Percentiles rank a stretch among this genome's conserved stretches.
Conservation (phyloP, 345 rosid species). For the Cardiospermum halicacabum region DNA sequence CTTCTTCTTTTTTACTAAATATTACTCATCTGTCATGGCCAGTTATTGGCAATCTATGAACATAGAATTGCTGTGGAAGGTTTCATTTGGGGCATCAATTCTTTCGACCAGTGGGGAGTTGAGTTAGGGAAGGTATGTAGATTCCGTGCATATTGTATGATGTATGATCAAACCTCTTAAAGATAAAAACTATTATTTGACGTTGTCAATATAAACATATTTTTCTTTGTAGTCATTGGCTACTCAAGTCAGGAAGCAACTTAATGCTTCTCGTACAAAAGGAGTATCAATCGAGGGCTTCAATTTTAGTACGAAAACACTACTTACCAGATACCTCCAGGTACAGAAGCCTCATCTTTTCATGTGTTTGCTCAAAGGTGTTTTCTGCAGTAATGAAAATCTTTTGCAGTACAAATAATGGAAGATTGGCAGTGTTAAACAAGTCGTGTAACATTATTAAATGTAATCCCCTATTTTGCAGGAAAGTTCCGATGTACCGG, state of each 20-base stretch:
- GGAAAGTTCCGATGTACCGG: conserved; percentile 55
- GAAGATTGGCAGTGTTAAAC: not conserved
- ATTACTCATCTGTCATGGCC: conserved; percentile 15
- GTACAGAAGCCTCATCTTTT: conserved; percentile 27
- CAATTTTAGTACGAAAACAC: conserved; percentile 71
- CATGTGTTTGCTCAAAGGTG: not conserved
- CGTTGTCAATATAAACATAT: not conserved
- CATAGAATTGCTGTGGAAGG: conserved; percentile 97
- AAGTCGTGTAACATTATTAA: conserved; percentile 1
- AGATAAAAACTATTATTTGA: not conserved
- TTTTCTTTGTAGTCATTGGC: conserved; percentile 56
- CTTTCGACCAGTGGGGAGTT: conserved; percentile 99
- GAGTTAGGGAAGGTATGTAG: conserved; percentile 85
- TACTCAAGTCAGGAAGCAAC: conserved; percentile 87
- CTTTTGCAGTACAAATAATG: not conserved
- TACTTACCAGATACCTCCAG: conserved; percentile 72
- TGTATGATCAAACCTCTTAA: not conserved
- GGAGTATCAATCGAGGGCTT: conserved; percentile 68
- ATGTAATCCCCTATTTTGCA: conserved; percentile 19
- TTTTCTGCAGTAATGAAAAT: not conserved
- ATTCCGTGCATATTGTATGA: not conserved
- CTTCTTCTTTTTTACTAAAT: not conserved
- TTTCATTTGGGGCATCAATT: conserved; percentile 93
- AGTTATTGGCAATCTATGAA: conserved; percentile 89
- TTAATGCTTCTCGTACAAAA: conserved; percentile 67